Evolutionary conservation across 768 basidiomycete species (phyloP).

Genomic region (Daedaleopsis sinensis): DNA sequence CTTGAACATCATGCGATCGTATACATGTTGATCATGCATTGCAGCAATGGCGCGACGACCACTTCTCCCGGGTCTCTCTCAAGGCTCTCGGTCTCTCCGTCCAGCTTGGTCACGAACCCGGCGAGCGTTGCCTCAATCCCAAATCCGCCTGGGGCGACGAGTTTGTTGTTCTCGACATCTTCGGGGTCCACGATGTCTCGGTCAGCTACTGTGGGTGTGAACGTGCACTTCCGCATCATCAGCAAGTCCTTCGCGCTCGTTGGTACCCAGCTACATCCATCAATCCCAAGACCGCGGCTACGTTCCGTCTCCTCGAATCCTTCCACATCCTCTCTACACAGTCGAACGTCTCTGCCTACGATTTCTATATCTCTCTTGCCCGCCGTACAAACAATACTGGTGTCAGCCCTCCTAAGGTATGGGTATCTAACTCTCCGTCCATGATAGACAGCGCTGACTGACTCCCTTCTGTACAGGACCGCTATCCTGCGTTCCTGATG

Average conservation of each 20-base stretch:
- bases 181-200: slow-evolving; percentile 28
- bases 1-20: too few relatives aligned
- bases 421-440: background rate
- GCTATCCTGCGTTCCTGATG: slow-evolving; percentile 16
- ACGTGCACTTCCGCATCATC: background rate
- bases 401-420: background rate
- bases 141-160: background rate
- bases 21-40: background rate
- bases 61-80: slow-evolving; percentile 9
- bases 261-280: slow-evolving; percentile 35
- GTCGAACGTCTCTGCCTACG: slow-evolving; percentile 35
- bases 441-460: too few relatives aligned
- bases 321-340: slow-evolving; percentile 38
- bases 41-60: background rate
- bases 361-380: slow-evolving; percentile 34
- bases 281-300: slow-evolving; percentile 34
- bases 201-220: slow-evolving; percentile 31
- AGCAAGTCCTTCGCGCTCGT: slow-evolving; percentile 34
- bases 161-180: slow-evolving; percentile 28
- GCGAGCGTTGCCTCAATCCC: slow-evolving; percentile 13
- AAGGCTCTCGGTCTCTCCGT: slow-evolving; percentile 22
- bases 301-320: slow-evolving; percentile 31
- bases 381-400: slow-evolving; percentile 36
- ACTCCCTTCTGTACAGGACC: too few relatives aligned
- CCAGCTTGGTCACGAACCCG: slow-evolving; percentile 30